phyloP scores from a whole-genome alignment of 495 filamentous ascomycete genomes.

The Aspergillus funiculosus region DNA sequence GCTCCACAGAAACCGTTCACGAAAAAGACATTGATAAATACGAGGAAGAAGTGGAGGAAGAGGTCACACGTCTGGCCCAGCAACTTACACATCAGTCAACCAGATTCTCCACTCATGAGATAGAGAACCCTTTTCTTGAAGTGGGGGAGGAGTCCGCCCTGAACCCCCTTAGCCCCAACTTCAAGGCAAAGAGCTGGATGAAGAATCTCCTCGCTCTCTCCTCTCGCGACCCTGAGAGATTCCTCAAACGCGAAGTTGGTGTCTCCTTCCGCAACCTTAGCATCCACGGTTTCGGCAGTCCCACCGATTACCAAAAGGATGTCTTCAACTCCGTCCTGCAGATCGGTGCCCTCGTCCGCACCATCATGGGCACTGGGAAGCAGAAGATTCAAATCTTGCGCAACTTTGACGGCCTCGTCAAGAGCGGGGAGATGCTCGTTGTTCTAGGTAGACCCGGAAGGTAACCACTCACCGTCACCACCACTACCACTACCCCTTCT shows the following conservation, averaged over 20 bases:
- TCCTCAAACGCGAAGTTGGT: constrained; percentile 41
- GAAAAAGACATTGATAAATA: constrained; percentile 21
- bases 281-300: constrained; percentile 69
- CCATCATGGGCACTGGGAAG: constrained; percentile 41
- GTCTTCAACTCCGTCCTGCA: constrained; percentile 63
- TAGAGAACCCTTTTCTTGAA: constrained; percentile 43
- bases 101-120: constrained; percentile 27
- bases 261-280: constrained; percentile 57
- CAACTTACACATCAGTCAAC: constrained; percentile 45
- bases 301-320: constrained; percentile 80
- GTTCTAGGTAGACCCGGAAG: constrained; percentile 70
- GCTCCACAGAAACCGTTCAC: constrained; percentile 29
- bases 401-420: constrained; percentile 65
- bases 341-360: constrained; percentile 40
- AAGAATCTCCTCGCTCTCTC: constrained; percentile 46
- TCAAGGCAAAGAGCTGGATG: constrained; percentile 48
- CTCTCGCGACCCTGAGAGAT: constrained; percentile 44
- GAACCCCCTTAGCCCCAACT: constrained; percentile 43
- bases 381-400: constrained; percentile 64
- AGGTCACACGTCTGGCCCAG: constrained; percentile 42
- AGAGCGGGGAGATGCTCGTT: constrained; percentile 73
- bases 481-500: too few relatives aligned
- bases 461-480: too few relatives aligned
- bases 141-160: constrained; percentile 37
- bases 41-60: constrained; percentile 33